Evolutionary conservation across 768 basidiomycete genomes (phyloP).

Genomic region (Gloeophyllum trabeum): DNA sequence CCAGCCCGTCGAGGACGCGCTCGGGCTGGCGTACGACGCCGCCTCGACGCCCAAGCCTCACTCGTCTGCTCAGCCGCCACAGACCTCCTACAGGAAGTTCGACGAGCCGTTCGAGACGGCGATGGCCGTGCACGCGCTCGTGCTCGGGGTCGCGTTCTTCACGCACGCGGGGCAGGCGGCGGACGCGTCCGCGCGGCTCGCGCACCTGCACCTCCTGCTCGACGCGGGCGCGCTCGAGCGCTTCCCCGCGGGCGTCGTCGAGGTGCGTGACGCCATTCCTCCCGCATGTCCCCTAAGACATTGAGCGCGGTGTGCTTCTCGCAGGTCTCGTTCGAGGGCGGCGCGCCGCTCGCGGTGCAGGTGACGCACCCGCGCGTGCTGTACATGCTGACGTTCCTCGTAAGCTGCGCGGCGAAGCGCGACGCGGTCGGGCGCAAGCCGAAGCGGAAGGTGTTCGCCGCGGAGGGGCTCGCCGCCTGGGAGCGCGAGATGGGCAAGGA

Average conservation of each 20-base stretch:
- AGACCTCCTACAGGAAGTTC: constrained; percentile 8
- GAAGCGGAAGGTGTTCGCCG: constrained; percentile 58
- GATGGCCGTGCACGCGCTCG: constrained; percentile 47
- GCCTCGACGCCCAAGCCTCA: constrained; percentile 9
- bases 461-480: constrained; percentile 43
- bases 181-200: constrained; percentile 37
- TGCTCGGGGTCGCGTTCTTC: constrained; percentile 48
- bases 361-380: constrained; percentile 60
- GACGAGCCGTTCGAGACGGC: constrained; percentile 23
- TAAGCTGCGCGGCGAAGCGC: constrained; percentile 55
- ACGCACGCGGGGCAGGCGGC: constrained; percentile 45
- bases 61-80: constrained; percentile 4
- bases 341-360: constrained; percentile 39
- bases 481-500: constrained; percentile 32
- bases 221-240: constrained; percentile 41
- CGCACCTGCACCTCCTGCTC: constrained; percentile 52
- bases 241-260: constrained; percentile 25
- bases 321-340: constrained; percentile 19
- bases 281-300: constrained; percentile 15
- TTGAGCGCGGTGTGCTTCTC: too few species aligned
- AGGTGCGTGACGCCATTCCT: constrained; percentile 16
- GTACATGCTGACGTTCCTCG: constrained; percentile 53
- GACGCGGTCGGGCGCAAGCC: constrained; percentile 68
- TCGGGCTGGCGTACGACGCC: constrained; percentile 28
- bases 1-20: constrained; percentile 32